Conservation (phyloP, 257 asterid species). For the Ophiorrhiza pumila region DNA sequence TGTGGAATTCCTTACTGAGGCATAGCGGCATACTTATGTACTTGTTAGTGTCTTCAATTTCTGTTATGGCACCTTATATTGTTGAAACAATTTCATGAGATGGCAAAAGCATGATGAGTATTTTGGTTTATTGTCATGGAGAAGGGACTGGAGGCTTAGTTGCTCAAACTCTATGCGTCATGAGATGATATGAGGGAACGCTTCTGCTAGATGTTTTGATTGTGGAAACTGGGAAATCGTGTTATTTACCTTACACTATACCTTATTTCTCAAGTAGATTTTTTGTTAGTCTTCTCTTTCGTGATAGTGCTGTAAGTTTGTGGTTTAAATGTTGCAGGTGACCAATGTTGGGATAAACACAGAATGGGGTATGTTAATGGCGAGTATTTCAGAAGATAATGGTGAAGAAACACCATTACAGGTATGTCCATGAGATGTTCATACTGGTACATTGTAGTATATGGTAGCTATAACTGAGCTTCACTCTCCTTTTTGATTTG, state of each 20-base stretch:
- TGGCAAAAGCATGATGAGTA: not conserved
- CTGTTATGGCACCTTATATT: not conserved
- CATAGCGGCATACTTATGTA: not conserved
- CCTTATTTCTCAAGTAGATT: too few relatives aligned
- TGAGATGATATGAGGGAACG: not conserved
- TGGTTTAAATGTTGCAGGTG: conserved; percentile 48
- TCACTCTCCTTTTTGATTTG: conserved; percentile 13
- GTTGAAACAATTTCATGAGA: not conserved
- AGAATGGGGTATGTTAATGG: conserved; percentile 98
- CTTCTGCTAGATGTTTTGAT: not conserved
- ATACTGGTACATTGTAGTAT: not conserved
- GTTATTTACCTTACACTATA: not conserved
- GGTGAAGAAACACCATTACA: conserved; percentile 99
- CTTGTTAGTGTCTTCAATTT: not conserved
- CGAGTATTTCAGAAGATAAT: conserved; percentile 95
- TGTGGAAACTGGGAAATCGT: not conserved
- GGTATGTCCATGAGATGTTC: conserved; percentile 39
- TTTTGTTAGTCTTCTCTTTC: not conserved
- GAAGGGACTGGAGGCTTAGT: not conserved
- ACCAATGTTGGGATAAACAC: conserved; percentile 89
- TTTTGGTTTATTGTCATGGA: not conserved
- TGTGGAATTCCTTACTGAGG: not conserved
- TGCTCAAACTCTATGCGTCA: not conserved
- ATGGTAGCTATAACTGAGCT: not conserved
- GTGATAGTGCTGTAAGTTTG: not conserved